phyloP scores from a whole-genome alignment of 2,329 filamentous ascomycete species.

The Magnaporthiopsis incrustans region DNA sequence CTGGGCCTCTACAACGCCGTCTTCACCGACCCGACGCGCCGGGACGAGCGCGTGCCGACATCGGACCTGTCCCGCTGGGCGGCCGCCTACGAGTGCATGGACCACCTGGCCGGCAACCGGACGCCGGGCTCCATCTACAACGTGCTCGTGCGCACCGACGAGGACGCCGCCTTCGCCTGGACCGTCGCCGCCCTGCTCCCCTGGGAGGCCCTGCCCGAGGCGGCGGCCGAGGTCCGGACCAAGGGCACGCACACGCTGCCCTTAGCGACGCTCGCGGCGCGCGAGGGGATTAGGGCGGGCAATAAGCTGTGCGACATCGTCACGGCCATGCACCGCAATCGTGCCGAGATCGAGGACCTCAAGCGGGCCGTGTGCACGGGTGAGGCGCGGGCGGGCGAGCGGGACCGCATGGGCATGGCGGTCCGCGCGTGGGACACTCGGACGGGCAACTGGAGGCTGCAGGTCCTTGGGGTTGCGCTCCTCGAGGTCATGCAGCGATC shows the following conservation, averaged over 20 bases:
- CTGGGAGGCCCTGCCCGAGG: conserved; percentile 49
- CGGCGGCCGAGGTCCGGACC: conserved; percentile 26
- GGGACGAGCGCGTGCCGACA: conserved; percentile 24
- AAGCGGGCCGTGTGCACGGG: conserved; percentile 44
- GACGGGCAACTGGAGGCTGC: conserved; percentile 59
- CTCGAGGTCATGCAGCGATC: conserved; percentile 47
- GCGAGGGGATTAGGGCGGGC: conserved; percentile 71
- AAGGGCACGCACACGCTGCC: conserved; percentile 46
- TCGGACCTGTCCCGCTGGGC: conserved; percentile 56
- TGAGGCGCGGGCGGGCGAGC: conserved; percentile 36
- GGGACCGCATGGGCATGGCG: conserved; percentile 65
- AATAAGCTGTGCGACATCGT: conserved; percentile 68
- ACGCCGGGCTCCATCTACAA: conserved; percentile 40
- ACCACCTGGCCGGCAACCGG: conserved; percentile 36
- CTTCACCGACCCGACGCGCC: conserved; percentile 59
- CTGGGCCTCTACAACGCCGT: conserved; percentile 64
- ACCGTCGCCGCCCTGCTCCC: conserved; percentile 66
- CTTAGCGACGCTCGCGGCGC: conserved; percentile 54
- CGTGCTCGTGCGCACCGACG: conserved; percentile 51
- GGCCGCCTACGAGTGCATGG: conserved; percentile 55
- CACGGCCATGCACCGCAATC: conserved; percentile 14
- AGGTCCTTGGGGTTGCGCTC: conserved; percentile 60
- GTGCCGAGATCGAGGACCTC: conserved; percentile 12
- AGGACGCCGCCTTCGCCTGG: conserved; percentile 69
- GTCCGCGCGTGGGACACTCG: conserved; percentile 62